Evolutionary conservation across 176 grass and related monocot species (phyloP).

Genomic region (Aegilops speltoides): DNA sequence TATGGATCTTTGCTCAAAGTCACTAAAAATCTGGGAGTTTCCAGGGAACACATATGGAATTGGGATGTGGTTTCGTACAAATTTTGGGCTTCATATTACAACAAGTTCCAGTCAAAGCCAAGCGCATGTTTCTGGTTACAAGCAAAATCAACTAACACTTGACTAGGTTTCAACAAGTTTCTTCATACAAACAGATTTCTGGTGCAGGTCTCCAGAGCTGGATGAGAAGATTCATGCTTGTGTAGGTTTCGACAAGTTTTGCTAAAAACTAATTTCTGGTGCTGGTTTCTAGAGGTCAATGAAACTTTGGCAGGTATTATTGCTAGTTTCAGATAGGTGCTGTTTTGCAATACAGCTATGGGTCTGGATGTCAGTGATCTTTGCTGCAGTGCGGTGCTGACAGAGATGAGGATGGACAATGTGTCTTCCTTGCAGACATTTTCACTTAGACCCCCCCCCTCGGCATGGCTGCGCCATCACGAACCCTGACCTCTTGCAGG

Average conservation of each 20-base stretch:
- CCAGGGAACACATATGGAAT: background rate
- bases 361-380: background rate
- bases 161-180: background rate
- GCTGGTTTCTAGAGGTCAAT: background rate
- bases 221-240: background rate
- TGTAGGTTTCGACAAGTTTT: slow-evolving; percentile 16
- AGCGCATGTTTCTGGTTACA: background rate
- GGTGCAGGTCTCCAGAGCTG: background rate
- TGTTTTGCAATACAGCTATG: background rate
- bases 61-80: slow-evolving; percentile 19
- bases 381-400: background rate
- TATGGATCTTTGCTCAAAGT: slow-evolving; percentile 5
- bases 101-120: background rate
- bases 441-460: background rate
- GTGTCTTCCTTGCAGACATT: background rate
- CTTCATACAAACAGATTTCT: background rate
- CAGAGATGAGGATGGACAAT: background rate
- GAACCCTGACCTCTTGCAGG: background rate
- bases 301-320: background rate
- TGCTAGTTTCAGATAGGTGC: background rate
- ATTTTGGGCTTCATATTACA: background rate
- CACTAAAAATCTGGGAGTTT: slow-evolving; percentile 11
- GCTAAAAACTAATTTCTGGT: slow-evolving; percentile 4
- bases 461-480: background rate
- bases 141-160: slow-evolving; percentile 9